Base-by-base conservation (phyloP, 805 yeast genomes). In the Ogataea trehalophila region DNA sequence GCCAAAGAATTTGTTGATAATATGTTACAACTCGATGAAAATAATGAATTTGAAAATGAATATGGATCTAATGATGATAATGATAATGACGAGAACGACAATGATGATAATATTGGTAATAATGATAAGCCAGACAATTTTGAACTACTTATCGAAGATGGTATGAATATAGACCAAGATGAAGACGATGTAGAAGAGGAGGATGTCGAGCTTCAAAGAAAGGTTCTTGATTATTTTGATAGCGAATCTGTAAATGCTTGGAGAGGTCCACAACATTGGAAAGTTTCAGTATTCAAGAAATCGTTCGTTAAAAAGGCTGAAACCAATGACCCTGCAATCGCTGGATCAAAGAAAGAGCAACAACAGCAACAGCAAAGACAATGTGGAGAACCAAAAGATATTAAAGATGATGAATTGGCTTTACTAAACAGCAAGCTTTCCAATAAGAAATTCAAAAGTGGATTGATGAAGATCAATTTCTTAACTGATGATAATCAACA, bases 251-350 rank as follows among this genome's bases (percentile, higher is more conserved):
- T 73, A 50, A 67, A 72, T 22, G 83, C 79, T 61, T 89, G 96
- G 96, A 76, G 90, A 16, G 96, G 96, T 9, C 84, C 88, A 14
- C 91, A 85, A 51, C 94, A 87, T 64, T 90, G 96, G 97, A 84
- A 84, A 63, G 84, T 89, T 6, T 70, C 74, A 37, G 76, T 80
- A 14, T 64, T 84, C 42, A 83, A 80, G 57, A 73, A 73, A 53
- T 54, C 42, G 6, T 37, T 42, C 11, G 13, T n/a, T 6, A 38
- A 22, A 17, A 44, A 44, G 18, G n/a, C 15, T n/a, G 69, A 67
- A 13, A 69, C 65, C 34, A 64, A 68, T 11, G 65, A 70, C 11
- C 31, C 31, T 3, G 9, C 31, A 26, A 5, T 11, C 9, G 31
- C 11, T 26, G 31, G 11, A 11, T 5, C 31, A 26, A 26, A 26